A percentile compares a stretch with the other conserved stretches of the same genome.
phyloP scores from a whole-genome alignment of 306 rosid genomes.

The Gynostemma pentaphyllum region DNA sequence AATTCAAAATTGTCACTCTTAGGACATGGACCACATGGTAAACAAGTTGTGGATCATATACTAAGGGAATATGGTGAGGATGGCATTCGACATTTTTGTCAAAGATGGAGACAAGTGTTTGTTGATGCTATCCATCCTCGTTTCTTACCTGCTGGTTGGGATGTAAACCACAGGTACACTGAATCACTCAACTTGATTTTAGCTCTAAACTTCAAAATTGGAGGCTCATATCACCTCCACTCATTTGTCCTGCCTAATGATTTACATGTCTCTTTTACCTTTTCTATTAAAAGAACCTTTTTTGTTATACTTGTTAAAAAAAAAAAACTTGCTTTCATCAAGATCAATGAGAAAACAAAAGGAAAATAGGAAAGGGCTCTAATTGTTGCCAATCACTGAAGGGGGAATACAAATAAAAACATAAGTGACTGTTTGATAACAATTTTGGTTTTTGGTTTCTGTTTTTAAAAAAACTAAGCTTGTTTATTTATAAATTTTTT shows the following conservation, averaged over 20 bases:
- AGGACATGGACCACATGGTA: slow-evolving; percentile 98
- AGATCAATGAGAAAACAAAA: no score
- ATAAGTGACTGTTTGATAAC: no score
- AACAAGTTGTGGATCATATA: slow-evolving; percentile 74
- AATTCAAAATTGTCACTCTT: slow-evolving; percentile 60
- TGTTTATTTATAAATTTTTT: no score
- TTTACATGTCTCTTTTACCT: background rate
- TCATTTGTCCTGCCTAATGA: no score
- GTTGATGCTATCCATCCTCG: slow-evolving; percentile 74
- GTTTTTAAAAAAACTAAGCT: no score
- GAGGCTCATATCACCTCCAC: background rate
- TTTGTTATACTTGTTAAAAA: no score
- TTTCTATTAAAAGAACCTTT: no score
- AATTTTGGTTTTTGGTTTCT: no score
- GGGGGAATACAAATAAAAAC: no score
- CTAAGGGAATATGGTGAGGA: slow-evolving; percentile 59
- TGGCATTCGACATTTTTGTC: slow-evolving; percentile 67
- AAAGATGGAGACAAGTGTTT: slow-evolving; percentile 89
- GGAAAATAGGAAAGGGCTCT: no score
- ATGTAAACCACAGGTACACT: slow-evolving; percentile 81
- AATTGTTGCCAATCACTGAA: no score
- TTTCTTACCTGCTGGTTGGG: slow-evolving; percentile 88
- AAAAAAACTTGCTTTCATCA: no score
- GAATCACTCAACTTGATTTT: background rate
- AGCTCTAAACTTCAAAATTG: background rate